phyloP scores from a whole-genome alignment of 495 filamentous ascomycete genomes.

The Hyphodiscus hymeniophilus region DNA sequence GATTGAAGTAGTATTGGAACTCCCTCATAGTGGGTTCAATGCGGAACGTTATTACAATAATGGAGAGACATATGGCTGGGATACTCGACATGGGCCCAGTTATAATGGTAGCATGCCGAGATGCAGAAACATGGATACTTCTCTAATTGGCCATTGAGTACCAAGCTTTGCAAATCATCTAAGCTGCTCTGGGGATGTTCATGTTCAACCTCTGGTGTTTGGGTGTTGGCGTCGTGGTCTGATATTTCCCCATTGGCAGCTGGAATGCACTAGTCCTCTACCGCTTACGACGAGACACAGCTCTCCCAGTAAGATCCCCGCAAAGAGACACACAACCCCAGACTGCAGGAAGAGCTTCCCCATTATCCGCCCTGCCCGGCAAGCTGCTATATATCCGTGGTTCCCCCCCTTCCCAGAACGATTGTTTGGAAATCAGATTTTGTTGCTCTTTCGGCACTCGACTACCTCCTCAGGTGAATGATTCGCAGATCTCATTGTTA shows the following conservation, averaged over 20 bases:
- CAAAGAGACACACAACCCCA: slow-evolving; percentile 6
- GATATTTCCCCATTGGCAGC: slow-evolving; percentile 8
- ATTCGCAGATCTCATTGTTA: not conserved
- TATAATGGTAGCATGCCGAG: no score
- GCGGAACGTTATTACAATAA: not conserved
- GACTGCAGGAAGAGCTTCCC: slow-evolving; percentile 12
- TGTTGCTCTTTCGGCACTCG: not conserved
- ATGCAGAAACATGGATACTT: not conserved
- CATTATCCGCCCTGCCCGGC: slow-evolving; percentile 13
- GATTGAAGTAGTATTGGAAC: not conserved
- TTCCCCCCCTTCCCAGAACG: not conserved
- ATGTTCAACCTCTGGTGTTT: not conserved
- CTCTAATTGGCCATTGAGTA: not conserved
- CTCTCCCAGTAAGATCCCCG: slow-evolving; percentile 1
- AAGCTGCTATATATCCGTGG: slow-evolving; percentile 11
- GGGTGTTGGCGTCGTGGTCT: not conserved
- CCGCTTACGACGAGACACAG: not conserved
- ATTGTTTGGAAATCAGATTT: not conserved
- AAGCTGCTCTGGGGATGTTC: not conserved
- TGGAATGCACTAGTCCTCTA: not conserved
- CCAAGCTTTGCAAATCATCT: not conserved
- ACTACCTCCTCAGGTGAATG: not conserved
- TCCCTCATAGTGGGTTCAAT: not conserved
- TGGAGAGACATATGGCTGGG: not conserved
- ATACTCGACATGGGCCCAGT: not conserved